Percentiles rank a stretch among this genome's conserved stretches.
phyloP scores from a whole-genome alignment of 768 basidiomycete species.

The Holtermanniella nyarrowii region DNA sequence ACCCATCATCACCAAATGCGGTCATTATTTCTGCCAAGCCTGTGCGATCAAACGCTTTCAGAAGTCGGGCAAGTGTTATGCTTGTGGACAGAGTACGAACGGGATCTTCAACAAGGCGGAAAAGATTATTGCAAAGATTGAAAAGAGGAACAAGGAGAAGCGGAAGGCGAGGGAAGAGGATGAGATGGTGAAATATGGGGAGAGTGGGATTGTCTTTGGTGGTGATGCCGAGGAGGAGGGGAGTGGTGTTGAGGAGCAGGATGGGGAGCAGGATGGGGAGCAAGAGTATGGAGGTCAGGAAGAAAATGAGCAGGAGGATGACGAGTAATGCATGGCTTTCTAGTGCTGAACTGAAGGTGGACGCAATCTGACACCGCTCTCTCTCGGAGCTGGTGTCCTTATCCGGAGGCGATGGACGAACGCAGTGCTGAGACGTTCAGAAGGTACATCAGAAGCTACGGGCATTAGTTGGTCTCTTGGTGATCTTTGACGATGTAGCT shows the following conservation, averaged over 20 bases:
- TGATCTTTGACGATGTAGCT: too few relatives aligned
- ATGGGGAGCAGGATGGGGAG: conserved; percentile 24
- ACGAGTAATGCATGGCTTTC: conserved; percentile 20
- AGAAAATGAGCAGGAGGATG: conserved; percentile 15
- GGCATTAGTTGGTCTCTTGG: too few relatives aligned
- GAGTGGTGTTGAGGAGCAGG: conserved; percentile 41
- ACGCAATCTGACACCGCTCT: too few relatives aligned
- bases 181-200: conserved; percentile 25
- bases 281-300: conserved; percentile 14
- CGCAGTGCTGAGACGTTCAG: too few relatives aligned
- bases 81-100: conserved; percentile 82
- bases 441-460: too few relatives aligned
- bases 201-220: conserved; percentile 32
- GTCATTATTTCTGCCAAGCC: conserved; percentile 88
- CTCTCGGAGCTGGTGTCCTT: too few relatives aligned
- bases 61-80: conserved; percentile 81
- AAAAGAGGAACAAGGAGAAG: conserved; percentile 55
- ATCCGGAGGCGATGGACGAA: too few relatives aligned
- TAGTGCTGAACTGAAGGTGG: too few relatives aligned
- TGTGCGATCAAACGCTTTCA: conserved; percentile 92
- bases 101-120: conserved; percentile 88
- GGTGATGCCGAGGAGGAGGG: conserved; percentile 41
- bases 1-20: conserved; percentile 90
- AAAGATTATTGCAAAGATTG: conserved; percentile 83
- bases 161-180: conserved; percentile 45